Conservation (phyloP, 2,329 filamentous ascomycete genomes). For the Cladophialophora yegresii region DNA sequence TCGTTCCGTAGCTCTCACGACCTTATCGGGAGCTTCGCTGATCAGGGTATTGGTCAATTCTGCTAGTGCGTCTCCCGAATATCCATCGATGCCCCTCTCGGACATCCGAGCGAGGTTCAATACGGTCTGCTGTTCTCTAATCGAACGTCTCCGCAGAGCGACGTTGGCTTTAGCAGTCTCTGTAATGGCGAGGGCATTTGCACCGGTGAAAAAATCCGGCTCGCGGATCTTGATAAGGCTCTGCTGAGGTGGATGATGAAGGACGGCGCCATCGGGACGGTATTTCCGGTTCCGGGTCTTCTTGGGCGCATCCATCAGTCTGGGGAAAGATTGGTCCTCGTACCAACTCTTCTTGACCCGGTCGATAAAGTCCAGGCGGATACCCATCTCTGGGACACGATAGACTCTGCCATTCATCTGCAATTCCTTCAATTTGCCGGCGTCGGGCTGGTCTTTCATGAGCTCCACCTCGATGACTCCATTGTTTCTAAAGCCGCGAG, state of each 20-base stretch:
- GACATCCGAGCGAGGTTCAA: slow-evolving; percentile 33
- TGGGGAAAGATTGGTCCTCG: slow-evolving; percentile 38
- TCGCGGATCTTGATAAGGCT: slow-evolving; percentile 37
- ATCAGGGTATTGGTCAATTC: slow-evolving; percentile 34
- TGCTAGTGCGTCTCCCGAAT: slow-evolving; percentile 27
- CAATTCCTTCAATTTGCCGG: slow-evolving; percentile 59
- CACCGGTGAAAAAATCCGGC: slow-evolving; percentile 39
- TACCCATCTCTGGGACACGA: slow-evolving; percentile 63
- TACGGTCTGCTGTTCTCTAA: slow-evolving; percentile 35
- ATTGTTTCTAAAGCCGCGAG: slow-evolving; percentile 69
- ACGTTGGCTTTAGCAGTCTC: slow-evolving; percentile 35
- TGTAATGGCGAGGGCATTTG: slow-evolving; percentile 29
- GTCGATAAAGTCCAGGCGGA: slow-evolving; percentile 72
- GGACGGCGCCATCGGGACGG: slow-evolving; percentile 24
- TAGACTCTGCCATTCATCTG: slow-evolving; percentile 66
- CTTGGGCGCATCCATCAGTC: slow-evolving; percentile 23
- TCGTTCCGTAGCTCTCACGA: slow-evolving; percentile 23
- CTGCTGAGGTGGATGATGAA: slow-evolving; percentile 32
- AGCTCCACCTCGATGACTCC: slow-evolving; percentile 70
- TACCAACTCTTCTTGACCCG: slow-evolving; percentile 53
- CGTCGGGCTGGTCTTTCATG: slow-evolving; percentile 52
- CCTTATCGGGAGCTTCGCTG: slow-evolving; percentile 33
- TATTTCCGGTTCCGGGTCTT: slow-evolving; percentile 27
- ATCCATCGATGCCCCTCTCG: slow-evolving; percentile 22
- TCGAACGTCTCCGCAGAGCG: slow-evolving; percentile 29